phyloP scores from a whole-genome alignment of 352 stramenopile genomes.

The Peronospora farinosa region DNA sequence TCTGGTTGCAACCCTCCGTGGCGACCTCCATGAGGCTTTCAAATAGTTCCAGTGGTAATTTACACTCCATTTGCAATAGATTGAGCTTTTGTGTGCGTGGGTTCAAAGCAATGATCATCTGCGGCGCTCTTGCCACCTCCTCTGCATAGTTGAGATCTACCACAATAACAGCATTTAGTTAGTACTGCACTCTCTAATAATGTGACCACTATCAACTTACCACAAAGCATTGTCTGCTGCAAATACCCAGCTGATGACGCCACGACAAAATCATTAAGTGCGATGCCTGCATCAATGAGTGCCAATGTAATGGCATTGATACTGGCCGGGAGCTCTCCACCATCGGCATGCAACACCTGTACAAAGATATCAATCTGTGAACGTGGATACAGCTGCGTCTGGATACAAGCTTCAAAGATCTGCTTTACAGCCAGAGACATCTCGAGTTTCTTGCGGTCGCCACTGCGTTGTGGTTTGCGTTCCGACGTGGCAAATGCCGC shows the following conservation, averaged over 20 bases:
- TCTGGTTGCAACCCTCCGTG: constrained; percentile 76
- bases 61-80: constrained; percentile 88
- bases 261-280: constrained; percentile 89
- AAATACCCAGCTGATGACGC: constrained; percentile 85
- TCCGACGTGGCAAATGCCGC: constrained; percentile 85
- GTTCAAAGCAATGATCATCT: constrained; percentile 84
- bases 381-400: constrained; percentile 86
- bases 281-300: constrained; percentile 88
- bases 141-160: constrained; percentile 88
- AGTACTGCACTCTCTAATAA: neutral
- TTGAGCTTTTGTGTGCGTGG: constrained; percentile 85
- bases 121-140: constrained; percentile 78
- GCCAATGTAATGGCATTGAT: constrained; percentile 89
- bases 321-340: constrained; percentile 77
- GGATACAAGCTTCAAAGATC: constrained; percentile 88
- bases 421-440: constrained; percentile 86
- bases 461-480: constrained; percentile 66
- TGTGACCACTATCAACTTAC: constrained; percentile 24
- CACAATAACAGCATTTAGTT: neutral
- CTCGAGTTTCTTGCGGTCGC: constrained; percentile 85
- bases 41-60: constrained; percentile 83
- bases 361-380: constrained; percentile 92
- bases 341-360: constrained; percentile 88
- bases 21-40: constrained; percentile 79
- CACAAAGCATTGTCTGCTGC: constrained; percentile 83